Percentiles rank a stretch among this genome's conserved stretches.
These are phyloP conservation scores for Trypanosoma melophagium DNA, from an alignment of 208 protist species.

Conservation along the genomic window DNA sequence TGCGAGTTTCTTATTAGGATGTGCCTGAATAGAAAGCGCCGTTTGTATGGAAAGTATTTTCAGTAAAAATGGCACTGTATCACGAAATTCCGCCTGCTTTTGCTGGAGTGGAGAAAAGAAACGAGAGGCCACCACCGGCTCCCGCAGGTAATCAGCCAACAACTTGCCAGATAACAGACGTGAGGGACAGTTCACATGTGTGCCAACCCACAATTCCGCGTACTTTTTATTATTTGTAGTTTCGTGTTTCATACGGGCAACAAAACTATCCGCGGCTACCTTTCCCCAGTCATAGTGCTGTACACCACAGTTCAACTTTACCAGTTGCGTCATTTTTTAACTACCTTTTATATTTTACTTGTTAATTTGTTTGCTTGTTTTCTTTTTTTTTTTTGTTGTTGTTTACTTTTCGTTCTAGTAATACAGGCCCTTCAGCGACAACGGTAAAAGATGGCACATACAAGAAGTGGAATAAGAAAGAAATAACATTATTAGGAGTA, in stretches of 20 bases:
- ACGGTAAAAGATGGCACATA: background rate
- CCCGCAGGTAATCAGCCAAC: conserved; percentile 60
- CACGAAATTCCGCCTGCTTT: conserved; percentile 48
- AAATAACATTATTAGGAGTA: no score
- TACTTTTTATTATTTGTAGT: conserved; percentile 52
- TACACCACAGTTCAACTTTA: conserved; percentile 56
- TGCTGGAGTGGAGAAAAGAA: conserved; percentile 67
- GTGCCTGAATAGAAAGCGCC: conserved; percentile 97
- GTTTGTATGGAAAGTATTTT: conserved; percentile 96
- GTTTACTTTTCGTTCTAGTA: no score
- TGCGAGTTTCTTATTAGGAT: conserved; percentile 95
- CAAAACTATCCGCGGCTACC: conserved; percentile 69
- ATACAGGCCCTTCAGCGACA: no score
- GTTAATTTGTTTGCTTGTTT: no score
- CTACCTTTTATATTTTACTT: background rate
- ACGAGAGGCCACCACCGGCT: conserved; percentile 32
- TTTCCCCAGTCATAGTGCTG: conserved; percentile 90
- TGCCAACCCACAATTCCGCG: conserved; percentile 98
- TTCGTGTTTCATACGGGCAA: conserved; percentile 76
- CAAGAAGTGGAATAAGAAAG: no score
- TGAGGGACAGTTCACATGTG: conserved; percentile 93
- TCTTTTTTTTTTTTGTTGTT: no score
- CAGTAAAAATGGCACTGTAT: conserved; percentile 94
- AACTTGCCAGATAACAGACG: conserved; percentile 36
- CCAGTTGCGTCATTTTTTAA: conserved; percentile 3